These are phyloP conservation scores for Brasenia schreberi DNA, from an alignment of 164 flowering plant species.

Conservation along the genomic window DNA sequence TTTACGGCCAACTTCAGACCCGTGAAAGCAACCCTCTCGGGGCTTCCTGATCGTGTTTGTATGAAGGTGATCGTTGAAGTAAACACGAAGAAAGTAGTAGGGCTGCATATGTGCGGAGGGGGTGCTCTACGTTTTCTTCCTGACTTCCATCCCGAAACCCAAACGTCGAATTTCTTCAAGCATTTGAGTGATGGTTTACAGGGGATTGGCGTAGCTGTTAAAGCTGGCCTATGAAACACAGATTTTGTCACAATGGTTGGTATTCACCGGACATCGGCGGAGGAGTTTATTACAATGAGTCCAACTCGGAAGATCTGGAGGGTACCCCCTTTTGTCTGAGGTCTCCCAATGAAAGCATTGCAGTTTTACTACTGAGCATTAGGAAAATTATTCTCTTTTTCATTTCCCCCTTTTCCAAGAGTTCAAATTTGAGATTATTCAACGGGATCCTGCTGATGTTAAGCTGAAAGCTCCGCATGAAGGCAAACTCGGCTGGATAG, in stretches of 20 bases:
- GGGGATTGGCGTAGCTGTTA: conserved; percentile 96
- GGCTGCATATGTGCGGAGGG: conserved; percentile 93
- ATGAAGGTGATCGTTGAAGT: conserved; percentile 94
- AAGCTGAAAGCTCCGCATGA: no score
- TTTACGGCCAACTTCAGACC: conserved; percentile 85
- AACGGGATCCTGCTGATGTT: no score
- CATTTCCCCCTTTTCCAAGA: no score
- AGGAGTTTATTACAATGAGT: conserved; percentile 90
- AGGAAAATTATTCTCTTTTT: no score
- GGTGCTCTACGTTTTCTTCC: conserved; percentile 51
- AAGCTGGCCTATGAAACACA: conserved; percentile 90
- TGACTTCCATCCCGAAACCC: not conserved
- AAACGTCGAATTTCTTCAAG: not conserved
- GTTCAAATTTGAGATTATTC: no score
- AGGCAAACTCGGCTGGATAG: no score
- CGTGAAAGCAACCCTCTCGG: conserved; percentile 87
- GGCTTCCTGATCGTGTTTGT: conserved; percentile 80
- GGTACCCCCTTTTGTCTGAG: no score
- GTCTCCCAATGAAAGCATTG: no score
- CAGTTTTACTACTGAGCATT: no score
- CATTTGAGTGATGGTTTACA: conserved; percentile 11
- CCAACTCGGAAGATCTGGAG: conserved; percentile 31
- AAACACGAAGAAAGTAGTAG: conserved; percentile 68
- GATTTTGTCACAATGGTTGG: conserved; percentile 88
- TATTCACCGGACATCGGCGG: conserved; percentile 89